Percentiles rank a stretch among this genome's conserved stretches.
These are phyloP conservation scores for Hanseniaspora lachancei DNA, from an alignment of 805 yeast species.

Conservation along the genomic window DNA sequence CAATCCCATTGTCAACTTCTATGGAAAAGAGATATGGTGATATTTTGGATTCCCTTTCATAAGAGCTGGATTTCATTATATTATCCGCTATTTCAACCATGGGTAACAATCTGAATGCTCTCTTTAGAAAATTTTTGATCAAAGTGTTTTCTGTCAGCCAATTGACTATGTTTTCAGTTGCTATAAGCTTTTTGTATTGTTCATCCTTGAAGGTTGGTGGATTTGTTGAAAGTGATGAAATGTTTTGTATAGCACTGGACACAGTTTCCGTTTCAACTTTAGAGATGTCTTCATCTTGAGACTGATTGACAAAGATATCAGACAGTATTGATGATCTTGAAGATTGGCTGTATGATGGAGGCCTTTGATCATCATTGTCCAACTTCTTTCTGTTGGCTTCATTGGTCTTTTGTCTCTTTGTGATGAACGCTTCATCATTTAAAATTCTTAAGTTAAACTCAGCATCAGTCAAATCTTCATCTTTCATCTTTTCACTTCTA, in stretches of 20 bases:
- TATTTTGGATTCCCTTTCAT: neutral
- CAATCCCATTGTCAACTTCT: neutral
- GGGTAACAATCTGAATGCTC: neutral
- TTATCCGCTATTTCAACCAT: neutral
- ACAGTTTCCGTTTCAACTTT: neutral
- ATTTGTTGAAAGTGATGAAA: neutral
- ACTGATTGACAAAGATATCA: neutral
- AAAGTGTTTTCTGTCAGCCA: neutral
- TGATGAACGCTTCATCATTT: neutral
- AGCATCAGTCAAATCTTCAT: conserved; percentile 5
- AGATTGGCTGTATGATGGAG: neutral
- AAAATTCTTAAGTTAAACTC: conserved; percentile 6
- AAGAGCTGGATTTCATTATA: neutral
- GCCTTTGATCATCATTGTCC: neutral
- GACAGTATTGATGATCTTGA: neutral
- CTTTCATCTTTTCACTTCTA: conserved; percentile 11
- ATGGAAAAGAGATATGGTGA: neutral
- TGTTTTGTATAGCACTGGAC: neutral
- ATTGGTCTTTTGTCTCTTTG: neutral
- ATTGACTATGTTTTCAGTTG: neutral
- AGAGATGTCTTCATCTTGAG: neutral
- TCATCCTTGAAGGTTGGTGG: neutral
- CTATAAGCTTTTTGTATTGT: neutral
- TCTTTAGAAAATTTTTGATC: neutral
- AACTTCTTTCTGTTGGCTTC: neutral